phyloP scores from a whole-genome alignment of 306 rosid genomes.

The Prosopis cineraria region DNA sequence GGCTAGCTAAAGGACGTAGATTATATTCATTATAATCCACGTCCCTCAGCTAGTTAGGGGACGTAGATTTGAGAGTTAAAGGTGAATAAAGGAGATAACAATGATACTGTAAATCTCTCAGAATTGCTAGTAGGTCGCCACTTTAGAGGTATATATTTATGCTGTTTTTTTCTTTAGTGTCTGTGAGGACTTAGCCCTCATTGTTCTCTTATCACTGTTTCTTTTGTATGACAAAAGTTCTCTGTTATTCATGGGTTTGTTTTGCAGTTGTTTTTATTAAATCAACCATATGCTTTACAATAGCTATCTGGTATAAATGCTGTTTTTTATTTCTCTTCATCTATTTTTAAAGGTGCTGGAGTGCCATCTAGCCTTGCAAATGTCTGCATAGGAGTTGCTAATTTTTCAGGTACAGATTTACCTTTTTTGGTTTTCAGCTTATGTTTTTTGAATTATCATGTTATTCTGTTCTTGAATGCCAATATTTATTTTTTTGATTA shows the following conservation, averaged over 20 bases:
- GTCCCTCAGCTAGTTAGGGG: too few relatives aligned
- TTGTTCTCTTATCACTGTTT: constrained; percentile 30
- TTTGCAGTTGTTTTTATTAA: constrained; percentile 99
- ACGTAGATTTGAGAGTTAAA: too few relatives aligned
- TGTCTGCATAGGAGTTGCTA: constrained; percentile 78
- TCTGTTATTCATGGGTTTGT: constrained; percentile 67
- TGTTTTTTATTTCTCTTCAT: constrained; percentile 95
- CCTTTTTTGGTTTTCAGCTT: constrained; percentile 27
- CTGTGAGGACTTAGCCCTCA: neutral
- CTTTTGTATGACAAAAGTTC: constrained; percentile 44
- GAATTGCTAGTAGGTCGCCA: constrained; percentile 88
- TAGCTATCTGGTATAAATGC: constrained; percentile 99
- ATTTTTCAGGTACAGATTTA: constrained; percentile 66
- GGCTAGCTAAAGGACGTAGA: too few relatives aligned
- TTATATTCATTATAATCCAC: too few relatives aligned
- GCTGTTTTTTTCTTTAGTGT: constrained; percentile 19
- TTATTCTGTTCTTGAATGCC: constrained; percentile 36
- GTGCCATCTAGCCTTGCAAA: constrained; percentile 89
- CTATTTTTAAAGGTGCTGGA: constrained; percentile 91
- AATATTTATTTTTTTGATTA: constrained; percentile 23
- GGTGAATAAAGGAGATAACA: constrained; percentile 75
- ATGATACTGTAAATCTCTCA: constrained; percentile 66
- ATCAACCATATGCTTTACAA: constrained; percentile 99
- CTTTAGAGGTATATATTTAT: constrained; percentile 62
- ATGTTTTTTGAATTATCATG: constrained; percentile 11